These are phyloP conservation scores for Podospora australis DNA, from an alignment of 495 filamentous ascomycete species.

Conservation along the genomic window DNA sequence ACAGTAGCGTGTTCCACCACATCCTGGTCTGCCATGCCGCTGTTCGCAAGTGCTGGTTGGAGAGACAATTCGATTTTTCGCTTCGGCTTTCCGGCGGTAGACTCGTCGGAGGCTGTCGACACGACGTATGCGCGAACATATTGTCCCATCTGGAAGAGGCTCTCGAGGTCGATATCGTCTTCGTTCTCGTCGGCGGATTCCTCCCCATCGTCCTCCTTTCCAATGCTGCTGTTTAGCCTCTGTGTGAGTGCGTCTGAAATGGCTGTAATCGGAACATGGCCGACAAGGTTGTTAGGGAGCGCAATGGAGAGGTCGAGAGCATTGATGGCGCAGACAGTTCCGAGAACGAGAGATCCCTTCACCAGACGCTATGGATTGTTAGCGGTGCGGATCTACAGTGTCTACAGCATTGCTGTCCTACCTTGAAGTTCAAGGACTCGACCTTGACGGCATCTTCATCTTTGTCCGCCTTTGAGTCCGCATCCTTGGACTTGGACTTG, in stretches of 20 bases:
- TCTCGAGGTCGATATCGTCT: conserved; percentile 60
- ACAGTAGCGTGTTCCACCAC: conserved; percentile 65
- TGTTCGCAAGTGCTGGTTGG: conserved; percentile 67
- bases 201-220: conserved; percentile 49
- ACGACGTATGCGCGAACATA: conserved; percentile 81
- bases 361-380: conserved; percentile 60
- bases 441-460: conserved; percentile 62
- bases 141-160: conserved; percentile 75
- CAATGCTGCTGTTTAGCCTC: conserved; percentile 55
- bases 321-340: conserved; percentile 77
- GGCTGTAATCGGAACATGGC: conserved; percentile 83
- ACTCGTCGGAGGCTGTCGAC: conserved; percentile 62
- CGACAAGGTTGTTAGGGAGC: conserved; percentile 85
- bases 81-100: conserved; percentile 55
- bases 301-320: conserved; percentile 69
- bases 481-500: conserved; percentile 50
- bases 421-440: conserved; percentile 87
- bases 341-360: conserved; percentile 78
- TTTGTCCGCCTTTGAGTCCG: conserved; percentile 25
- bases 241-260: conserved; percentile 59
- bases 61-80: conserved; percentile 80
- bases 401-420: conserved; percentile 29
- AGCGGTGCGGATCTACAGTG: conserved; percentile 21
- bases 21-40: conserved; percentile 60
- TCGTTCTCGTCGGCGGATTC: conserved; percentile 40